A percentile compares a stretch with the other conserved stretches of the same genome.
Evolutionary conservation across 129 eudicot genomes (phyloP).

Genomic region (Lactuca sativa): DNA sequence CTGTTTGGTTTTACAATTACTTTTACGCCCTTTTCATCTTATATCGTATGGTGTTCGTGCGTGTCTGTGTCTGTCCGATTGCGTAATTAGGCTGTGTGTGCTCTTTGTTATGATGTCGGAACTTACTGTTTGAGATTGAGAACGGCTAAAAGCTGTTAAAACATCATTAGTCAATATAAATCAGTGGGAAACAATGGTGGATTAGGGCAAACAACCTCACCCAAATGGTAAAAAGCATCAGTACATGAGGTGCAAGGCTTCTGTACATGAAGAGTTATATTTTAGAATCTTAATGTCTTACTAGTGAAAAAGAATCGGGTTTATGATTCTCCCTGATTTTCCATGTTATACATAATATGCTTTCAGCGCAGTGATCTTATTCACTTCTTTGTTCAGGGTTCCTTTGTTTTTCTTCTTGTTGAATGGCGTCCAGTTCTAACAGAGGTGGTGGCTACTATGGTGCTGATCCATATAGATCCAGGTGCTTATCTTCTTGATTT

Average conservation of each 20-base stretch:
- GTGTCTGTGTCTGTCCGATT: neutral
- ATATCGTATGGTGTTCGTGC: conserved; percentile 3
- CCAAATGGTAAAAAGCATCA: neutral
- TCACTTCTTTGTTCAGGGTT: conserved; percentile 17
- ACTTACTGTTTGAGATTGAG: conserved; percentile 13
- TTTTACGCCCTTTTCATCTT: neutral
- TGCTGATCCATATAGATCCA: conserved; percentile 73
- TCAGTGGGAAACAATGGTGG: neutral
- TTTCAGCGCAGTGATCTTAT: neutral
- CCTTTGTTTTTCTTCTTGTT: conserved; percentile 17
- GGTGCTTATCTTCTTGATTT: conserved; percentile 39
- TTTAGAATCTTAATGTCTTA: neutral
- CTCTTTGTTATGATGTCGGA: neutral
- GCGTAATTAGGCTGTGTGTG: neutral
- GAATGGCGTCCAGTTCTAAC: conserved; percentile 51
- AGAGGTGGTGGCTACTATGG: conserved; percentile 54
- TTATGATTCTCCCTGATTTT: neutral
- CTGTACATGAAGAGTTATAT: neutral
- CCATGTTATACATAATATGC: neutral
- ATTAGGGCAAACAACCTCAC: neutral
- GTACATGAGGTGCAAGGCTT: too few species aligned
- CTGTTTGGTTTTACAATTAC: neutral
- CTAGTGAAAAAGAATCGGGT: neutral
- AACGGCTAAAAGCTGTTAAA: neutral
- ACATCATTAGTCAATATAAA: neutral